Percentiles rank a stretch among this genome's conserved stretches.
These are phyloP conservation scores for Cercospora sesami DNA, from an alignment of 2,329 filamentous ascomycete species.

Conservation along the genomic window DNA sequence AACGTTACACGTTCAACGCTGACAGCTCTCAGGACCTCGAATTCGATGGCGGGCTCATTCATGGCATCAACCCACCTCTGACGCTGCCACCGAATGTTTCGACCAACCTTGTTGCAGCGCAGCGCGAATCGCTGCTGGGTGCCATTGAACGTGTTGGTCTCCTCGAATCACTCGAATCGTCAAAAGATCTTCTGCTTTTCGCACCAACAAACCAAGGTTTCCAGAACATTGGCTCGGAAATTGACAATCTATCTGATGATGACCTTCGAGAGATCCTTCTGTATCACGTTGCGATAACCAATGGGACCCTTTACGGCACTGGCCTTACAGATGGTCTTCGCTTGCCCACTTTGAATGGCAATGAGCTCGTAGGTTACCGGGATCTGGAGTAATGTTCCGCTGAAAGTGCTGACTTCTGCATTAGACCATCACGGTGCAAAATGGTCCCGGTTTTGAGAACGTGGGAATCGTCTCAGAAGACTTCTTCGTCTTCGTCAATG, in stretches of 20 bases:
- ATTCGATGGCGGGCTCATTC: conserved; percentile 22
- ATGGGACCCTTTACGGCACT: not conserved
- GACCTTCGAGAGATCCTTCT: conserved; percentile 1
- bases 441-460: not conserved
- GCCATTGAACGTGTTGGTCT: conserved; percentile 1
- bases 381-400: too few relatives aligned
- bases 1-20: not conserved
- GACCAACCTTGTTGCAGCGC: not conserved
- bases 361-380: not conserved
- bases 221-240: conserved; percentile 6
- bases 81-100: conserved; percentile 3
- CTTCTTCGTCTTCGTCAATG: conserved; percentile 2
- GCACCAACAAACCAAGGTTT: conserved; percentile 20
- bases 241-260: not conserved
- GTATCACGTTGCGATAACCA: not conserved
- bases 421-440: not conserved
- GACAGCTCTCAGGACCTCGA: conserved; percentile 18
- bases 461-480: not conserved
- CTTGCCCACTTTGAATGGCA: not conserved
- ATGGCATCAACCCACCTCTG: conserved; percentile 25
- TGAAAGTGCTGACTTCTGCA: not conserved
- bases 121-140: not conserved
- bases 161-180: conserved; percentile 13
- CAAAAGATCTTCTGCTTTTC: conserved; percentile 25
- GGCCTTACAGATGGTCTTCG: not conserved